Percentiles rank a stretch among this genome's conserved stretches.
phyloP scores from a whole-genome alignment of 352 stramenopile genomes.

The Phytophthora podocarpi region DNA sequence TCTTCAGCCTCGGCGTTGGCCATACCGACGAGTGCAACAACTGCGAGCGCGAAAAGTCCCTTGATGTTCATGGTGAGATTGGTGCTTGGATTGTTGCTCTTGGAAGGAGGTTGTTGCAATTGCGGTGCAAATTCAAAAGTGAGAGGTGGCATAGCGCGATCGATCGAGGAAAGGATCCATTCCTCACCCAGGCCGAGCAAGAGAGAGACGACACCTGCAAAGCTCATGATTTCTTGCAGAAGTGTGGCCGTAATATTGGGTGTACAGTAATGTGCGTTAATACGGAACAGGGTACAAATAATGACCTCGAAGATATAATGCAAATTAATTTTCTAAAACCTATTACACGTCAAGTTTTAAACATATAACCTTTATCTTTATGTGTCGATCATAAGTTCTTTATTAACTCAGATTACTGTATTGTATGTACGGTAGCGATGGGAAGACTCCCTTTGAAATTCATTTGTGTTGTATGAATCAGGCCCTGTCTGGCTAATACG shows the following conservation, averaged over 20 bases:
- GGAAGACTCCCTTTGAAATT: no score
- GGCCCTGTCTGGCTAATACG: no score
- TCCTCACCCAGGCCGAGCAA: neutral
- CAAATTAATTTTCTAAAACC: no score
- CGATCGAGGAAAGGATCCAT: neutral
- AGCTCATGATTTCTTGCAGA: conserved; percentile 17
- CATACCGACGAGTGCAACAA: conserved; percentile 23
- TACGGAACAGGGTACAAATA: no score
- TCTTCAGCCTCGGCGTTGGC: conserved; percentile 19
- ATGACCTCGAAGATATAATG: no score
- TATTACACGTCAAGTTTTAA: no score
- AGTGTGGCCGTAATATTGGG: neutral
- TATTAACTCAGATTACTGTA: no score
- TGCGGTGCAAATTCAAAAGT: conserved; percentile 21
- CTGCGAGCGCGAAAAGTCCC: conserved; percentile 28
- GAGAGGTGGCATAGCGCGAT: conserved; percentile 5
- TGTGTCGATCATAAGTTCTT: no score
- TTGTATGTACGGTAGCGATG: no score
- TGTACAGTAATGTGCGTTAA: no score
- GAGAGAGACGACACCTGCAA: conserved; percentile 3
- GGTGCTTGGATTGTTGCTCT: conserved; percentile 5
- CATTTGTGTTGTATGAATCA: no score
- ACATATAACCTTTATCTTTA: no score
- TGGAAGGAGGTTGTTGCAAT: neutral
- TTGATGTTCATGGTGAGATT: conserved; percentile 34